Conservation (phyloP, 1,284 basidiomycete species). For the Mycena citricolor region DNA sequence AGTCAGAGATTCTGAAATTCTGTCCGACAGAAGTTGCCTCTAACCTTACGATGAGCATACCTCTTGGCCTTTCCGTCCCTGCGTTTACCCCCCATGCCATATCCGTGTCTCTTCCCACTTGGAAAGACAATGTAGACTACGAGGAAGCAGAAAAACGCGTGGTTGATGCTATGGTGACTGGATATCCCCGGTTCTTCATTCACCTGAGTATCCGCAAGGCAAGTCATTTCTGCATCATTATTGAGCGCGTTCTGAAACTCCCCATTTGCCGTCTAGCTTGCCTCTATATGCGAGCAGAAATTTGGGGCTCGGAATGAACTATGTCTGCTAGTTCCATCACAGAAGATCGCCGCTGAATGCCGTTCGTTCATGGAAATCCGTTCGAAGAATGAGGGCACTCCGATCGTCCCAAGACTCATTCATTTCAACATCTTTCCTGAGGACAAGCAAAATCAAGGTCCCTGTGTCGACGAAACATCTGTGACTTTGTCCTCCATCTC, state of each 20-base stretch:
- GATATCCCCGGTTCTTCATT: conserved; percentile 98
- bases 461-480: conserved; percentile 27
- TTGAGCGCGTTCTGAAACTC: no score
- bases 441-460: conserved; percentile 36
- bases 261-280: conserved; percentile 58
- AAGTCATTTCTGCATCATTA: conserved; percentile 26
- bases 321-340: conserved; percentile 79
- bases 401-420: conserved; percentile 63
- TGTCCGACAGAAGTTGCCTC: no score
- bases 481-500: conserved; percentile 27
- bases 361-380: conserved; percentile 71
- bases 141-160: conserved; percentile 91
- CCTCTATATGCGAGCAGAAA: conserved; percentile 71
- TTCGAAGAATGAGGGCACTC: conserved; percentile 38
- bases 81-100: conserved; percentile 86
- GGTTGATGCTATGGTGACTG: conserved; percentile 80
- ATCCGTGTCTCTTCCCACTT: conserved; percentile 94
- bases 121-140: conserved; percentile 92
- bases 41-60: no score
- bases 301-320: conserved; percentile 71
- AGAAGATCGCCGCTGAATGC: conserved; percentile 71
- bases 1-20: no score
- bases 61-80: conserved; percentile 60
- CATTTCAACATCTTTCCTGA: conserved; percentile 74
- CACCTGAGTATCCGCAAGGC: conserved; percentile 88